phyloP scores from a whole-genome alignment of 108 stramenopile species.

The Schizochytrium sp. region DNA sequence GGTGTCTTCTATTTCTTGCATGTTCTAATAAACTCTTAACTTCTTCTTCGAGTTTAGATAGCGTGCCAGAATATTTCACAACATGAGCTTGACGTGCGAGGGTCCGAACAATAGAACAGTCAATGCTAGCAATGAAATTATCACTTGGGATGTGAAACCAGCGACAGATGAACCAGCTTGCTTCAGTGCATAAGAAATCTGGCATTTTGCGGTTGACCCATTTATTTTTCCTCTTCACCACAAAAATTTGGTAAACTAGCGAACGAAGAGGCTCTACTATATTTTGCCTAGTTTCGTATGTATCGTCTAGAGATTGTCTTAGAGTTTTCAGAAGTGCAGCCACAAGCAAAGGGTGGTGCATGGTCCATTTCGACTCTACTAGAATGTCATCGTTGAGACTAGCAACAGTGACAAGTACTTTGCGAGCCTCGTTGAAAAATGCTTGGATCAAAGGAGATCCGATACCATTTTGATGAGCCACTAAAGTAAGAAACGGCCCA shows the following conservation, averaged over 20 bases:
- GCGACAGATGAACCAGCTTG: slow-evolving; percentile 53
- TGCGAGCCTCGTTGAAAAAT: not conserved
- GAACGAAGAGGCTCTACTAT: slow-evolving; percentile 8
- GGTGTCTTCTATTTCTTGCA: not conserved
- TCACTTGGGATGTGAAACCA: not conserved
- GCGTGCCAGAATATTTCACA: not conserved
- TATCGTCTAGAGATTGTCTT: not conserved
- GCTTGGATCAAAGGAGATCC: not conserved
- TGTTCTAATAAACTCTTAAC: not conserved
- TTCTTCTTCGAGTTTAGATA: not conserved
- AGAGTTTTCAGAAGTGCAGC: not conserved
- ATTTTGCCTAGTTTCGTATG: not conserved
- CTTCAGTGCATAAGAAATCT: not conserved
- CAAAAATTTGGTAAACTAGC: not conserved
- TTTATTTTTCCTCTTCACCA: not conserved
- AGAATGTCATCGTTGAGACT: not conserved
- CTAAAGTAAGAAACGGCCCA: not conserved
- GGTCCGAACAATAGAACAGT: not conserved
- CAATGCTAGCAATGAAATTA: not conserved
- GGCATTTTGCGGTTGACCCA: slow-evolving; percentile 5
- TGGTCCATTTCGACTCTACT: too few species aligned
- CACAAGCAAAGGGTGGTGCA: slow-evolving; percentile 10
- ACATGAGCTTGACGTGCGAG: not conserved
- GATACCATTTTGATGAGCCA: not conserved
- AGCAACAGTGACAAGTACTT: not conserved